Percentiles rank a stretch among this genome's conserved stretches.
Evolutionary conservation across 2,329 filamentous ascomycete species (phyloP).

Genomic region (Teratosphaeria destructans): DNA sequence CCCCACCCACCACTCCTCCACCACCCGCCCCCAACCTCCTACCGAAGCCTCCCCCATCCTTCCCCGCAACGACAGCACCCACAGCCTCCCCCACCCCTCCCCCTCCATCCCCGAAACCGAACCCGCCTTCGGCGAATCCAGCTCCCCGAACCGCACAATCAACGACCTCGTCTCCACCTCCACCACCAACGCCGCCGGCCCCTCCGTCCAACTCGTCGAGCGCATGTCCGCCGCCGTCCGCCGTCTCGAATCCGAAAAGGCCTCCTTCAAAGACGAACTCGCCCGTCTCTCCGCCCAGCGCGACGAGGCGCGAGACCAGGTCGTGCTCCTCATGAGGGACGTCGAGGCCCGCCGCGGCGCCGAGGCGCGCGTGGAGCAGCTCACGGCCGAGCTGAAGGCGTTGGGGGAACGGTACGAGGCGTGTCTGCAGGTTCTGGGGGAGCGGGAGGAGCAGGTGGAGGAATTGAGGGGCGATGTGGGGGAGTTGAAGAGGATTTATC

Average conservation of each 20-base stretch:
- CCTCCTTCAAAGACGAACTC: constrained; percentile 78
- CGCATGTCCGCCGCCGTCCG: constrained; percentile 90
- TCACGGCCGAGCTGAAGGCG: constrained; percentile 58
- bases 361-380: constrained; percentile 46
- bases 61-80: neutral
- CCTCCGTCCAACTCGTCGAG: constrained; percentile 89
- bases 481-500: constrained; percentile 93
- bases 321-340: constrained; percentile 83
- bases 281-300: constrained; percentile 69
- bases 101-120: constrained; percentile 45
- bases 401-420: constrained; percentile 76
- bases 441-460: constrained; percentile 92
- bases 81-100: constrained; percentile 20
- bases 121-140: constrained; percentile 40
- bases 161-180: constrained; percentile 37
- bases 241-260: constrained; percentile 82
- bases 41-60: too few relatives aligned
- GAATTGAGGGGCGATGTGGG: constrained; percentile 80
- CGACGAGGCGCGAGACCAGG: constrained; percentile 83
- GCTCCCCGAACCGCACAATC: constrained; percentile 43
- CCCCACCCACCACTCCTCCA: too few relatives aligned
- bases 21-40: too few relatives aligned
- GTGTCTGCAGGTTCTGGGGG: constrained; percentile 85
- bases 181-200: constrained; percentile 73
- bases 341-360: constrained; percentile 58